phyloP scores from a whole-genome alignment of 345 rosid genomes.

The Hypericum perforatum region DNA sequence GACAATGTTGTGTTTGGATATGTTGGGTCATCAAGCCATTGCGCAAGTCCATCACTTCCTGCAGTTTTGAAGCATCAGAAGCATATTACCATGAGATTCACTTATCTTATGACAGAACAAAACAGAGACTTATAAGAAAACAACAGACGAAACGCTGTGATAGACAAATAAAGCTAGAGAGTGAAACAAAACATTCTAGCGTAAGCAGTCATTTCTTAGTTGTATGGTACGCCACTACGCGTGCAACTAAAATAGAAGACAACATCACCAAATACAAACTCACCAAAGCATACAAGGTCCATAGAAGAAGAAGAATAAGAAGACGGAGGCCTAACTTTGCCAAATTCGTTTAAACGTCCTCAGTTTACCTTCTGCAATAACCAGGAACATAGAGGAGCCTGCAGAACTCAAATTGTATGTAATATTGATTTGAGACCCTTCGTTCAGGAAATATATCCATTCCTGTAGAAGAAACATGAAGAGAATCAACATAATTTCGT shows the following conservation, averaged over 20 bases:
- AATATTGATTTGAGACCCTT: conserved; percentile 37
- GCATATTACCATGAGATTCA: neutral
- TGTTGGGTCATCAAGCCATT: conserved; percentile 79
- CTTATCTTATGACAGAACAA: no score
- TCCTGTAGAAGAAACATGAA: conserved; percentile 25
- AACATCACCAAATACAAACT: neutral
- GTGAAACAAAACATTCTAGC: no score
- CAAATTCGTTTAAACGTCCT: neutral
- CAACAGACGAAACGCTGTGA: no score
- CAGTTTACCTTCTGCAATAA: conserved; percentile 40
- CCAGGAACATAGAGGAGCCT: conserved; percentile 35
- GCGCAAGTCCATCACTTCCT: conserved; percentile 76
- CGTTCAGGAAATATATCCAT: conserved; percentile 45
- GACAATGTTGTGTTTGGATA: conserved; percentile 74
- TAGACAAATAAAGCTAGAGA: no score
- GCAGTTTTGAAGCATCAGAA: conserved; percentile 23
- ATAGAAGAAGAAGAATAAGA: neutral
- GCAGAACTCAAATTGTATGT: conserved; percentile 34
- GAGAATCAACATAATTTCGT: neutral
- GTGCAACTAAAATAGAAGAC: neutral
- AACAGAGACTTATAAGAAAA: no score
- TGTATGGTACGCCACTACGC: no score
- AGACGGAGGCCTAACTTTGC: neutral
- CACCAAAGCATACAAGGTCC: neutral
- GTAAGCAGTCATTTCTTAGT: no score